A percentile compares a stretch with the other conserved stretches of the same genome.
phyloP scores from a whole-genome alignment of 345 rosid species.

The Eucalyptus guilfoylei region DNA sequence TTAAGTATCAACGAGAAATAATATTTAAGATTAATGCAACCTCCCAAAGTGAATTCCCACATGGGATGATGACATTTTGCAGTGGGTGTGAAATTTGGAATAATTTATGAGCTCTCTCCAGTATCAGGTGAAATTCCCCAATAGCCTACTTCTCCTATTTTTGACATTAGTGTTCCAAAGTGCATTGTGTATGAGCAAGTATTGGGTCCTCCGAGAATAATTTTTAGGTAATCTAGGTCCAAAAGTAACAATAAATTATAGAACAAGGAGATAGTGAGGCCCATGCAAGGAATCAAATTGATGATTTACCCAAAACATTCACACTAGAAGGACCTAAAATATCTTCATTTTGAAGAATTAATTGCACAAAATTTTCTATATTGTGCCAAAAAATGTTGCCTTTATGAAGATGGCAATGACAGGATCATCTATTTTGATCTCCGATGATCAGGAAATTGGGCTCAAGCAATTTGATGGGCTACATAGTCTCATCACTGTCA shows the following conservation, averaged over 20 bases:
- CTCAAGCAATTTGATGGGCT: background rate
- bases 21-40: background rate
- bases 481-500: background rate
- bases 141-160: background rate
- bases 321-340: background rate
- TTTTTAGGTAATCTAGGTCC: background rate
- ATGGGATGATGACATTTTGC: background rate
- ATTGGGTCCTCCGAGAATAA: background rate
- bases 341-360: background rate
- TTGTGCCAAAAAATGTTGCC: background rate
- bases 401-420: background rate
- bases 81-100: background rate
- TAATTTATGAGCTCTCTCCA: background rate
- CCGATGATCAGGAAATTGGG: background rate
- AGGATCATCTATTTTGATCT: background rate
- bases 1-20: background rate
- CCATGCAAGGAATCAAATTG: background rate
- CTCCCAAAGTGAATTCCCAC: background rate
- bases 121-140: background rate
- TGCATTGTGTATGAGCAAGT: background rate
- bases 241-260: background rate
- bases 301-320: background rate
- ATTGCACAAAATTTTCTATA: background rate
- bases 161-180: background rate
- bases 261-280: background rate